Evolutionary conservation across 495 filamentous ascomycete species (phyloP).

Genomic region (Aspergillus hancockii): DNA sequence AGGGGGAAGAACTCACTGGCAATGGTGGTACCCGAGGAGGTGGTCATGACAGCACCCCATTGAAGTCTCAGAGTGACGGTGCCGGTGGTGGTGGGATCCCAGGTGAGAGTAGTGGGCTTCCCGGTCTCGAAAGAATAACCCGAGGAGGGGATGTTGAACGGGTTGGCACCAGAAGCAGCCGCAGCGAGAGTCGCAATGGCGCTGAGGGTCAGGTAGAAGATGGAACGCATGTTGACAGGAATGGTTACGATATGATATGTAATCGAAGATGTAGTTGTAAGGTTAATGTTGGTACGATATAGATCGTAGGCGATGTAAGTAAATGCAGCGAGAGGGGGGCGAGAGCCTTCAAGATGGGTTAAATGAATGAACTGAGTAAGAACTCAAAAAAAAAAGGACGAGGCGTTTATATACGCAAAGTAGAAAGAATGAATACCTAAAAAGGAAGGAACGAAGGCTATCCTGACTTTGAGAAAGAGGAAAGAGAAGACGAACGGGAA

Average conservation of each 20-base stretch:
- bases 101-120: conserved; percentile 50
- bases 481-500: conserved; percentile 13
- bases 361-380: conserved; percentile 7
- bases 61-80: conserved; percentile 57
- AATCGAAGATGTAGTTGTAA: conserved; percentile 8
- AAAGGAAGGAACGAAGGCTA: conserved; percentile 13
- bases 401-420: conserved; percentile 3
- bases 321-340: background rate
- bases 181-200: conserved; percentile 41
- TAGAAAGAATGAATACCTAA: conserved; percentile 4
- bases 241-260: background rate
- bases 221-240: conserved; percentile 45
- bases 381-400: conserved; percentile 3
- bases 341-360: conserved; percentile 3
- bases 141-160: conserved; percentile 53
- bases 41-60: conserved; percentile 45
- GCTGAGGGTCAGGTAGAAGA: conserved; percentile 39
- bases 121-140: conserved; percentile 54
- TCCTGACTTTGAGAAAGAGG: conserved; percentile 13
- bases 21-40: conserved; percentile 48
- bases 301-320: background rate
- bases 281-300: background rate
- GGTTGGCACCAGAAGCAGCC: conserved; percentile 42
- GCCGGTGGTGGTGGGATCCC: conserved; percentile 55
- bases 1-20: conserved; percentile 46